Conservation (phyloP, 345 rosid species). For the Rubroshorea leprosula region DNA sequence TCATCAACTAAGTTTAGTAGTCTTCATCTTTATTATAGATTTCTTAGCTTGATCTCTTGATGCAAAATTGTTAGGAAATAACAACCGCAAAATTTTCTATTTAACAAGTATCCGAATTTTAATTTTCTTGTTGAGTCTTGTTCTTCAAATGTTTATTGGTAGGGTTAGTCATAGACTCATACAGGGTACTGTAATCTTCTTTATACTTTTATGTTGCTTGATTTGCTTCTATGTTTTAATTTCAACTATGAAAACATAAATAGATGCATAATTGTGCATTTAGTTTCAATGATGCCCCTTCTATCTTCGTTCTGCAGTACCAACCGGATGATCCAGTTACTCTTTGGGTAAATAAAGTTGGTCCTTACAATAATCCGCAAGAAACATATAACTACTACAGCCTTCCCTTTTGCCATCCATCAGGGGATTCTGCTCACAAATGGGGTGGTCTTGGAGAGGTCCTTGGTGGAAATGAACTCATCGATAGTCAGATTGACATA, state of each 20-base stretch:
- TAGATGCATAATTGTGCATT: too few species aligned
- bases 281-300: too few species aligned
- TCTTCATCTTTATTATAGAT: not conserved
- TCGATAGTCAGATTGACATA: conserved; percentile 79
- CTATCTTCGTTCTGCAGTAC: conserved; percentile 53
- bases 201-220: not conserved
- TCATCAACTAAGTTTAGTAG: not conserved
- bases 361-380: conserved; percentile 98
- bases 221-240: not conserved
- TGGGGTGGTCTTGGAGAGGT: conserved; percentile 99
- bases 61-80: not conserved
- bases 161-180: not conserved
- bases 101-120: not conserved
- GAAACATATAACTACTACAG: conserved; percentile 98
- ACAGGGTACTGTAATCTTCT: not conserved
- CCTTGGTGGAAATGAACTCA: conserved; percentile 98
- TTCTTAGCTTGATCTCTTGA: not conserved
- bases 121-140: too few species aligned
- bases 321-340: conserved; percentile 70
- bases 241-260: not conserved
- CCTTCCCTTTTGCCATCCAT: conserved; percentile 87
- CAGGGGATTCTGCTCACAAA: conserved; percentile 67
- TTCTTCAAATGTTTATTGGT: not conserved
- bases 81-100: too few species aligned
- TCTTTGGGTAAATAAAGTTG: conserved; percentile 98